Evolutionary conservation across 345 rosid genomes (phyloP).

Genomic region (Boechera divaricarpa): DNA sequence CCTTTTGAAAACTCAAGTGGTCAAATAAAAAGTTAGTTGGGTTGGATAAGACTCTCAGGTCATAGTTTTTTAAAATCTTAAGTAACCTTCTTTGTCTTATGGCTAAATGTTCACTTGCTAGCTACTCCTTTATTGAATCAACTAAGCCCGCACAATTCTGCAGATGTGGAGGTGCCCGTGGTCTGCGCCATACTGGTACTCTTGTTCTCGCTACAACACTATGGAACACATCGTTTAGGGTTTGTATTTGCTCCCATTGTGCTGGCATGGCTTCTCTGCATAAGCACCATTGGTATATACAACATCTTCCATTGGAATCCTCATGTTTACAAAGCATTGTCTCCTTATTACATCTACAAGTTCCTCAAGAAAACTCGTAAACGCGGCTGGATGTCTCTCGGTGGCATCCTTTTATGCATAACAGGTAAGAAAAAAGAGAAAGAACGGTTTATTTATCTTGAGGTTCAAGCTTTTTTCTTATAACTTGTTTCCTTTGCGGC

Average conservation of each 20-base stretch:
- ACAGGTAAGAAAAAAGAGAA: constrained; percentile 58
- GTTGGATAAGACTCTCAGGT: constrained; percentile 39
- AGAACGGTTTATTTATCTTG: not conserved
- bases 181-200: constrained; percentile 72
- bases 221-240: constrained; percentile 86
- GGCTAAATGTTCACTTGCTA: not conserved
- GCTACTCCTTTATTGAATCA: not conserved
- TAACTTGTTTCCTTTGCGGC: not conserved
- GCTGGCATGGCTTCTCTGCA: constrained; percentile 79
- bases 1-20: constrained; percentile 39
- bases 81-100: constrained; percentile 20
- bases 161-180: constrained; percentile 87
- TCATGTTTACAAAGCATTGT: constrained; percentile 89
- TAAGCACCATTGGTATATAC: constrained; percentile 84
- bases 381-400: constrained; percentile 99
- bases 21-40: constrained; percentile 31
- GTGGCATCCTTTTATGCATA: constrained; percentile 92
- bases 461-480: not conserved
- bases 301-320: constrained; percentile 94
- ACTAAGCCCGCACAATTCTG: constrained; percentile 33
- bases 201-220: constrained; percentile 83
- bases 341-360: constrained; percentile 89
- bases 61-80: constrained; percentile 5
- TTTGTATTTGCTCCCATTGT: constrained; percentile 86
- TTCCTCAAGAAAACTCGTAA: constrained; percentile 84